Base-by-base conservation (phyloP, 805 yeast genomes). In the Pichia membranifaciens region DNA sequence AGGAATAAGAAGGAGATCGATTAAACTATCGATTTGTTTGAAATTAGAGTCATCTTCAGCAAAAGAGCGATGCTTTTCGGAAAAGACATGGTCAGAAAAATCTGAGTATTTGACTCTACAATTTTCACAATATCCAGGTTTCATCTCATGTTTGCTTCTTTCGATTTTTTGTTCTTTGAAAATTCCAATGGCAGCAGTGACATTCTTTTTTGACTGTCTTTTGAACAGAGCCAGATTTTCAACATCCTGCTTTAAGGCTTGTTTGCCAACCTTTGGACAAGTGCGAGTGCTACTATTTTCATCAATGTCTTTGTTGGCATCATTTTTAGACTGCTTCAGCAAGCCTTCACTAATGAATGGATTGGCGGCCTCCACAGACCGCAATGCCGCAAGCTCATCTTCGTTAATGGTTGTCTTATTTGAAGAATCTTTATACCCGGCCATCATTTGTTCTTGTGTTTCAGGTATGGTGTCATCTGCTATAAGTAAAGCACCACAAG, bases 121-220 rank as follows among this genome's bases (percentile, higher is more conserved):
- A 60, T 91, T 91, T 62, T 91, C 99, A 67, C 99, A 91, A 65
- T 87, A 90, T 0, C 97, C 97, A 0, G 91, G 64, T 38, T 58
- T 59, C 58, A 55, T 54, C 38, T 60, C 62, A 20, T 54, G 51
- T 41, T 55, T 61, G 7, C 55, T 54, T 39, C 56, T 58, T 18
- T 46, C 53, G 13, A 37, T 39, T 31, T 38, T 47, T 33, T 47
- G 35, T 4, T 47, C 45, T 35, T 43, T 47, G 15, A 47, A 47
- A 32, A 43, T 13, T 13, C 50, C 50, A 8, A 38, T 5, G 15
- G 43, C 20, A 3, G 38, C 43, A 13, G 20, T 31, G 39, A 23
- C 42, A 15, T 42, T 39, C 15, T 4, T 29, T 45, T 21, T 39
- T 38, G 41, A 23, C 44, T 20, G 35, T 51, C 44, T 39, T 33